Base-by-base conservation (phyloP, 2,329 filamentous ascomycete species). In the Pyrenophora seminiperda region DNA sequence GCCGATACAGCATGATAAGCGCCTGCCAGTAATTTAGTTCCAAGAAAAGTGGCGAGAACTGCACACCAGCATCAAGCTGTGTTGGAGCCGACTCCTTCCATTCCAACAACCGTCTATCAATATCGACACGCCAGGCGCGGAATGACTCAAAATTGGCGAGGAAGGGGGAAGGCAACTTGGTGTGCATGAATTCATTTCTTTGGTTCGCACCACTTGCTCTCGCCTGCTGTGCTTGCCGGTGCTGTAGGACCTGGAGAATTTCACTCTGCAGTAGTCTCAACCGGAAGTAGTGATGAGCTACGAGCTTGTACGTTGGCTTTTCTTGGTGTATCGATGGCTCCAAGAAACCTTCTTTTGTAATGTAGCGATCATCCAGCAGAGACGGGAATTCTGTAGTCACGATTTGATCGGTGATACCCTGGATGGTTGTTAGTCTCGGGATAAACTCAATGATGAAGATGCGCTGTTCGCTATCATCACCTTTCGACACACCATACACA, bases 21-120 rank as follows among this genome's bases (percentile, higher is more conserved):
- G 91, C 91, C 71, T 97, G 93, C 92, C 93, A 97, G 74, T 97
- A 97, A 72, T 97, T 97, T 53, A 97, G 81, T 64, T 97, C 91
- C 4, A 97, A 76, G 64, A 97, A 96, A 47, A 96, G 88, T 1
- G 90, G 86, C 0, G 89, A 91, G 70, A 97, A 97, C 3, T 85
- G 85, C 2, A 97, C 94, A 1, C 92, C 92, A 0, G 90, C 96
- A 50, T 94, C 85, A 17, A 83, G 75, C 55, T 88, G 86, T 0
- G 83, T 87, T 0, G 93, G 94, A 1, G 91, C 88, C 4, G 85
- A 86, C 20, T 86, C 85, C 71, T 93, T 94, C 94, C 93, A 97
- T 60, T 93, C 86, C 59, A 85, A 86, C 33, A 97, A 75, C 30
- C 93, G 83, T 53, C 83, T 81, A 70, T 97, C 92, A 45, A 97